A percentile compares a stretch with the other conserved stretches of the same genome.
Conservation (phyloP, 108 stramenopile species). For the Cylindrotheca fusiformis region DNA sequence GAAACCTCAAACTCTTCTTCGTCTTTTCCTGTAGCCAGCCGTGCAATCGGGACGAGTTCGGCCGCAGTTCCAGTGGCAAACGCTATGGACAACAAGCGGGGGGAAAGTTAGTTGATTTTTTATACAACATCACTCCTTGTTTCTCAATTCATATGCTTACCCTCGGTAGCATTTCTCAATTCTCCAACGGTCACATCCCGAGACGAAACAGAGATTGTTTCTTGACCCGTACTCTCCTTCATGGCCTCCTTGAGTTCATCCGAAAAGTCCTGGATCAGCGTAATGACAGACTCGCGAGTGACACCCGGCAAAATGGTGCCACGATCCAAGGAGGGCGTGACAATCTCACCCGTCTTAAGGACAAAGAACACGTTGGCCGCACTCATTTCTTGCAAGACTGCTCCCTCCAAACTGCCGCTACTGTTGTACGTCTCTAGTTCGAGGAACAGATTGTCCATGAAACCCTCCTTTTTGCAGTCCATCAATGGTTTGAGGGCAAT, state of each 20-base stretch:
- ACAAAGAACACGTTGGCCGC: conserved; percentile 86
- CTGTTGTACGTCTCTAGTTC: conserved; percentile 75
- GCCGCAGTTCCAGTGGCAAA: conserved; percentile 84
- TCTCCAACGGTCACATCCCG: conserved; percentile 75
- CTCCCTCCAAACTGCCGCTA: conserved; percentile 35
- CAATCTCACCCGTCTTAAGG: conserved; percentile 75
- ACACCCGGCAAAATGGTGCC: conserved; percentile 82
- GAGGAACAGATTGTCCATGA: conserved; percentile 80
- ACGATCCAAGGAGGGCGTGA: conserved; percentile 73
- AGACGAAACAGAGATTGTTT: conserved; percentile 52
- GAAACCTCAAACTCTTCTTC: conserved; percentile 48
- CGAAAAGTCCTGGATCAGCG: conserved; percentile 51
- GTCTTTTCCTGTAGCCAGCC: conserved; percentile 61
- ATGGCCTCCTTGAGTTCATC: conserved; percentile 62
- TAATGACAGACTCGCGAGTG: conserved; percentile 70
- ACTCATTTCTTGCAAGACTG: conserved; percentile 76
- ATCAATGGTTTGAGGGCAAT: conserved; percentile 68
- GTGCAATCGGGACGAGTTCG: conserved; percentile 70
- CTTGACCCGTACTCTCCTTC: conserved; percentile 49
- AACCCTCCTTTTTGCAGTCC: conserved; percentile 81
- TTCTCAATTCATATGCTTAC: conserved; percentile 12
- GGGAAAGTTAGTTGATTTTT: neutral
- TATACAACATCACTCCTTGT: too few species aligned
- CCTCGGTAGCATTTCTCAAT: conserved; percentile 65
- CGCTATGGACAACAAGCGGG: conserved; percentile 16